These are phyloP conservation scores for Exserohilum turcica DNA, from an alignment of 2,329 filamentous ascomycete species.

Conservation along the genomic window DNA sequence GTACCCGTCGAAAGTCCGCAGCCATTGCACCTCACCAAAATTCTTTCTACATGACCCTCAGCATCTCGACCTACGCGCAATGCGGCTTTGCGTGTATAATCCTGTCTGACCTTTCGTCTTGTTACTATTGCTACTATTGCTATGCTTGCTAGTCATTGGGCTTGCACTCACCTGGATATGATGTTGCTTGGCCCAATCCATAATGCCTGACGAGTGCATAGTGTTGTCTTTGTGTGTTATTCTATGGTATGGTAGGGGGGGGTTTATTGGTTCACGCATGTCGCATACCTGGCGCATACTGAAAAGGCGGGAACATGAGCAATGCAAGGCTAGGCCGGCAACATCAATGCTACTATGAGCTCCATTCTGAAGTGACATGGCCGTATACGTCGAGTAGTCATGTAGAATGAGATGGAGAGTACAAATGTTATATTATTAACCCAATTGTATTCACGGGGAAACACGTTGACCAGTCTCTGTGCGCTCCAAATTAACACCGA, in stretches of 20 bases:
- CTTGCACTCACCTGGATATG: neutral
- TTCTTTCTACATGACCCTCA: slow-evolving; percentile 3
- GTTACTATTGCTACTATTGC: slow-evolving; percentile 6
- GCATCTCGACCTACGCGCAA: neutral
- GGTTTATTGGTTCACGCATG: neutral
- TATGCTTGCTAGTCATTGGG: neutral
- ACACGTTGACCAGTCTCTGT: too few relatives aligned
- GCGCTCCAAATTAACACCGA: neutral
- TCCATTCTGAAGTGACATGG: neutral
- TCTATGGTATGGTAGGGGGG: neutral
- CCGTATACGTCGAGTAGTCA: neutral
- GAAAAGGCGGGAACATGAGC: neutral
- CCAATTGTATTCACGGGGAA: too few relatives aligned
- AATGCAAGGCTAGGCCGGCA: slow-evolving; percentile 3
- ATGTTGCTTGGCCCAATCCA: neutral
- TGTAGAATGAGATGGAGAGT: too few relatives aligned
- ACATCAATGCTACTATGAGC: neutral
- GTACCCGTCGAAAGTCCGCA: slow-evolving; percentile 12
- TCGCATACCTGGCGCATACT: slow-evolving; percentile 3
- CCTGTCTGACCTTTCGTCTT: neutral
- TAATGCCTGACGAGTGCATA: neutral
- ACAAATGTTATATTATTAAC: too few relatives aligned
- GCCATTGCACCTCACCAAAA: slow-evolving; percentile 5
- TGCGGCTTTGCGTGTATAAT: neutral
- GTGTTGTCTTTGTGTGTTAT: neutral